These are phyloP conservation scores for Escallonia herrerae DNA, from an alignment of 129 eudicot genomes.

Conservation along the genomic window DNA sequence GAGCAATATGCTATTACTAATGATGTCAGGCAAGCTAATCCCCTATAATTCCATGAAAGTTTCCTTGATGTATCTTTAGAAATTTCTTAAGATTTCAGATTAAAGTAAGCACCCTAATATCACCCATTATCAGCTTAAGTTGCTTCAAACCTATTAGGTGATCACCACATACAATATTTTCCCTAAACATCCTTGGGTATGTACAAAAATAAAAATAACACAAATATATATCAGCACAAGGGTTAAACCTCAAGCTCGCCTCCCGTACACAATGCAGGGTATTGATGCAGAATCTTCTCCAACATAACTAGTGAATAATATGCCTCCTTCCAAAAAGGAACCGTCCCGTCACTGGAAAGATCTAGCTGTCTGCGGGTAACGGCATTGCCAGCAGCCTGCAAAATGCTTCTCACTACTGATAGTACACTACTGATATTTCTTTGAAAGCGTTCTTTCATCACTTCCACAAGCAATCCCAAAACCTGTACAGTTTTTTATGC, in stretches of 20 bases:
- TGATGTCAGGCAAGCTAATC: no score
- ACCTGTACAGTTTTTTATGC: constrained; percentile 31
- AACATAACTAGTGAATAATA: constrained; percentile 74
- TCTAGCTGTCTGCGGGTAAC: constrained; percentile 22
- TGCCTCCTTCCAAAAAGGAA: constrained; percentile 81
- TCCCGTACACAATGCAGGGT: constrained; percentile 33
- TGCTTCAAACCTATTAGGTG: no score
- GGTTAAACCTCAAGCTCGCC: constrained; percentile 57
- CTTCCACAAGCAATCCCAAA: constrained; percentile 75
- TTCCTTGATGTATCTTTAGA: no score
- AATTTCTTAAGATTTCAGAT: no score
- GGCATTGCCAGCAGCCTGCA: constrained; percentile 35
- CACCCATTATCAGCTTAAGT: no score
- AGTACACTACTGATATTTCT: constrained; percentile 35
- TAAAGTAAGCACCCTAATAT: no score
- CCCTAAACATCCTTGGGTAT: no score
- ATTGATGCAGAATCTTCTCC: constrained; percentile 59
- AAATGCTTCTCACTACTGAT: constrained; percentile 37
- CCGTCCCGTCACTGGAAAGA: constrained; percentile 32
- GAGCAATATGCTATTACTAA: no score
- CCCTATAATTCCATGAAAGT: no score
- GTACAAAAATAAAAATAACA: no score
- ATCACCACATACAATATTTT: no score
- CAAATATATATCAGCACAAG: not conserved
- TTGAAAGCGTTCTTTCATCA: constrained; percentile 39